A percentile compares a stretch with the other conserved stretches of the same genome.
Evolutionary conservation across 257 asterid genomes (phyloP).

Genomic region (Verbascum thapsus): DNA sequence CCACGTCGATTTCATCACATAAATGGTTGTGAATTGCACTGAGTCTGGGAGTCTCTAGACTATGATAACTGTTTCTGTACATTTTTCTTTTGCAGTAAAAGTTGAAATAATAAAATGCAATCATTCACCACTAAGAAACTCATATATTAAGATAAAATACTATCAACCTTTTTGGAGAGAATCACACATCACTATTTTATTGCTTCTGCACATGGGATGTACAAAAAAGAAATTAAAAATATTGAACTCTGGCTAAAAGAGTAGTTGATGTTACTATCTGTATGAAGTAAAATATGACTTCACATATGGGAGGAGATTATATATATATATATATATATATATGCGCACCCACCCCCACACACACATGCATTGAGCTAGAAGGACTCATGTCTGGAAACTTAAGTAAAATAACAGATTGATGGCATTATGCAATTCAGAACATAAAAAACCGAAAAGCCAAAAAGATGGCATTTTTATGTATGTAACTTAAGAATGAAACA

Average conservation of each 20-base stretch:
- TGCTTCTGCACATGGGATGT: conserved; percentile 32
- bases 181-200: conserved; percentile 27
- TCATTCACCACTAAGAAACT: neutral
- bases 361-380: conserved; percentile 27
- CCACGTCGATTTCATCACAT: no score
- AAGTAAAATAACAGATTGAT: conserved; percentile 14
- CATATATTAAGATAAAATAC: conserved; percentile 24
- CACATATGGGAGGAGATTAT: conserved; percentile 15
- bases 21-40: no score
- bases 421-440: neutral
- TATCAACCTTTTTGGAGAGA: conserved; percentile 17
- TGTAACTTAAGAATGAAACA: conserved; percentile 22
- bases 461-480: conserved; percentile 23
- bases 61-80: no score
- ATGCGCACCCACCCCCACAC: no score
- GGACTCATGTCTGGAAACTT: conserved; percentile 19
- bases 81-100: no score
- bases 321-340: no score
- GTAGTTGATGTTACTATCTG: conserved; percentile 5
- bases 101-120: no score
- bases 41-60: no score
- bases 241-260: conserved; percentile 12
- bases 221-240: conserved; percentile 8
- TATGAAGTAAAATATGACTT: conserved; percentile 14
- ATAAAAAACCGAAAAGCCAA: neutral